These are phyloP conservation scores for Neurospora sp. DNA, from an alignment of 495 filamentous ascomycete species.

Conservation along the genomic window DNA sequence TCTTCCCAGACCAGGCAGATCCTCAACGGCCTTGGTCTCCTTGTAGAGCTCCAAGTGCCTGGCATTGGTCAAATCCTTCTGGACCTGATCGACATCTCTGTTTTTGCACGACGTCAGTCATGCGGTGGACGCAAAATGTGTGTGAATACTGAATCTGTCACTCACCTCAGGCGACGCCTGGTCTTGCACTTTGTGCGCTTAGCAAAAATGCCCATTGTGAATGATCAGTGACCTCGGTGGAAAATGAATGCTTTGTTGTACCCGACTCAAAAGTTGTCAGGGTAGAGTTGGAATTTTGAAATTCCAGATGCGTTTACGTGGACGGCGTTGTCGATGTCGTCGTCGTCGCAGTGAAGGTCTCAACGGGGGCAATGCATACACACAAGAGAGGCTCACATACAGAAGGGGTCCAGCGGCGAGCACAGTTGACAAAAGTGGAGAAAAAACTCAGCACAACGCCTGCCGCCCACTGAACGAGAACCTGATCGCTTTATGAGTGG, in stretches of 20 bases:
- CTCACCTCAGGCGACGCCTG: constrained; percentile 40
- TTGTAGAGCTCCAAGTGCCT: constrained; percentile 72
- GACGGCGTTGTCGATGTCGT: not conserved
- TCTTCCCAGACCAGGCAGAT: constrained; percentile 72
- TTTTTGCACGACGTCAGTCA: constrained; percentile 1
- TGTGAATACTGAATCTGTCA: not conserved
- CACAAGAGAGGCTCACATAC: not conserved
- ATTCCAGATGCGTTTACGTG: not conserved
- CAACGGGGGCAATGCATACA: not conserved
- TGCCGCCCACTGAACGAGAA: not conserved
- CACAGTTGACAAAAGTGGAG: not conserved
- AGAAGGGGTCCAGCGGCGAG: not conserved
- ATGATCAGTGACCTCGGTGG: not conserved
- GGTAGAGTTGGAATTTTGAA: not conserved
- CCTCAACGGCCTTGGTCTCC: constrained; percentile 68
- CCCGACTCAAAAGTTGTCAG: not conserved
- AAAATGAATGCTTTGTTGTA: not conserved
- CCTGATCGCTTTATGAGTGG: not conserved
- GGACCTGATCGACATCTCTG: constrained; percentile 83
- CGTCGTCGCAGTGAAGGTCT: not conserved
- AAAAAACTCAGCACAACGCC: not conserved
- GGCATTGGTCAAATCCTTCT: constrained; percentile 62
- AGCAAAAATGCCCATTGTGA: constrained; percentile 41
- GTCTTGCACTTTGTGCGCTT: constrained; percentile 52
- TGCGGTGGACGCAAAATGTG: not conserved